phyloP scores from a whole-genome alignment of 2,329 filamentous ascomycete species.

The Scortechinia acanthostroma region DNA sequence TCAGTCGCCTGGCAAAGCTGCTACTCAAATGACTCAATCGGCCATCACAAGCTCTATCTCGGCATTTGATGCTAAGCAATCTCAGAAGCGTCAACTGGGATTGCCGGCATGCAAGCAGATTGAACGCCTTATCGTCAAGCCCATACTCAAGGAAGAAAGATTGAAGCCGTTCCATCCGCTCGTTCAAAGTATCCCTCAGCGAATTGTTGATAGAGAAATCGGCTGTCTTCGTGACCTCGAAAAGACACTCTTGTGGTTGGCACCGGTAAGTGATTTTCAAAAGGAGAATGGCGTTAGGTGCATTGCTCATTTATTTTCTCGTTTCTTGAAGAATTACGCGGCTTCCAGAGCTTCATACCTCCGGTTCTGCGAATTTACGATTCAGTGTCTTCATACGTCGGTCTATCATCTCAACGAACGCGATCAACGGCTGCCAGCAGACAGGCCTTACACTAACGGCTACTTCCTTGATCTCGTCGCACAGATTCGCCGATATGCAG shows the following conservation, averaged over 20 bases:
- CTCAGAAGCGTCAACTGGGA: constrained; percentile 29
- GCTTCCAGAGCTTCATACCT: constrained; percentile 41
- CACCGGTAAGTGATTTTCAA: constrained; percentile 45
- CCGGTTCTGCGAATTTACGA: constrained; percentile 54
- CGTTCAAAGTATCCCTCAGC: constrained; percentile 42
- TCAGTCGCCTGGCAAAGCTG: too few relatives aligned
- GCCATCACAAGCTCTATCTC: constrained; percentile 24
- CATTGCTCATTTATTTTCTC: constrained; percentile 39
- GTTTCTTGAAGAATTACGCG: constrained; percentile 39
- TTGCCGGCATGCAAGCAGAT: constrained; percentile 47
- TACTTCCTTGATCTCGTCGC: constrained; percentile 63
- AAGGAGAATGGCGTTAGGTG: constrained; percentile 21
- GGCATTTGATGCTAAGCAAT: constrained; percentile 11
- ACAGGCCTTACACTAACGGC: constrained; percentile 60
- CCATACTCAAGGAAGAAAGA: constrained; percentile 44
- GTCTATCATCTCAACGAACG: constrained; percentile 50
- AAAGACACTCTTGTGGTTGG: constrained; percentile 54
- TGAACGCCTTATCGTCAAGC: constrained; percentile 45
- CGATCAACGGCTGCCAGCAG: constrained; percentile 50
- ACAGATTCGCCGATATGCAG: constrained; percentile 58
- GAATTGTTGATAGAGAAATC: constrained; percentile 50
- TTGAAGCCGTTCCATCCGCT: constrained; percentile 52
- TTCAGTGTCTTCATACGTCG: constrained; percentile 54
- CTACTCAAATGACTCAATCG: constrained; percentile 12
- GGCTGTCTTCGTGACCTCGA: constrained; percentile 56